A percentile compares a stretch with the other conserved stretches of the same genome.
Conservation (phyloP, 2,329 filamentous ascomycete genomes). For the Cercospora nicotianae region DNA sequence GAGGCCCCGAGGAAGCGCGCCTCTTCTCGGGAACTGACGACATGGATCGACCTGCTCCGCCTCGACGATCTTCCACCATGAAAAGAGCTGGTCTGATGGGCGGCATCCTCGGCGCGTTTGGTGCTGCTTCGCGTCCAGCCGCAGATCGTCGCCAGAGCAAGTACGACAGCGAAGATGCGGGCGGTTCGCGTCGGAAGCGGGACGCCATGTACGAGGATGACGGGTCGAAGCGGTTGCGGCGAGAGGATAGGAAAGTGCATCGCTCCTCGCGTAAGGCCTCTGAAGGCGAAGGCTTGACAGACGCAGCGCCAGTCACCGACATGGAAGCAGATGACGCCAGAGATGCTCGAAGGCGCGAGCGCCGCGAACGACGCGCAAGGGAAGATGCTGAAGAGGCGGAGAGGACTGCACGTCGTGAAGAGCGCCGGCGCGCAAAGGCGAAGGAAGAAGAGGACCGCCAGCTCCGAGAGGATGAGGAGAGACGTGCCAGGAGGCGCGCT, state of each 20-base stretch:
- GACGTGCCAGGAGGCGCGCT: conserved; percentile 30
- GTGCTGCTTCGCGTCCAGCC: conserved; percentile 30
- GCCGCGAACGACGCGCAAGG: conserved; percentile 37
- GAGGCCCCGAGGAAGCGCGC: conserved; percentile 43
- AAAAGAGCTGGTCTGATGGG: conserved; percentile 59
- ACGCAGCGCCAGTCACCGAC: conserved; percentile 33
- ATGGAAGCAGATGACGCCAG: conserved; percentile 34
- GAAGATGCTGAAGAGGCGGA: conserved; percentile 45
- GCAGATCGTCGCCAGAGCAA: conserved; percentile 36
- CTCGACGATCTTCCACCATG: conserved; percentile 62
- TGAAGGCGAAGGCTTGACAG: conserved; percentile 33
- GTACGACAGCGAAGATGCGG: conserved; percentile 40
- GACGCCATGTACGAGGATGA: conserved; percentile 38
- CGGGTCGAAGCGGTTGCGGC: conserved; percentile 38
- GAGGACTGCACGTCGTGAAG: conserved; percentile 30
- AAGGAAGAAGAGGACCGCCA: conserved; percentile 37
- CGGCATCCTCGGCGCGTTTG: conserved; percentile 51
- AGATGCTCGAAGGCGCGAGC: conserved; percentile 39
- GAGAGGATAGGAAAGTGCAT: conserved; percentile 40
- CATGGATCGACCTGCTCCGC: conserved; percentile 51
- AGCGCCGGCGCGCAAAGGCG: conserved; percentile 31
- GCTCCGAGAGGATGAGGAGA: conserved; percentile 33
- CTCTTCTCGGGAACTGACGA: conserved; percentile 52
- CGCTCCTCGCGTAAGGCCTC: conserved; percentile 34
- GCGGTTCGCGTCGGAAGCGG: conserved; percentile 35